These are phyloP conservation scores for Breynia disticha DNA, from an alignment of 441 rosid species.

Conservation along the genomic window DNA sequence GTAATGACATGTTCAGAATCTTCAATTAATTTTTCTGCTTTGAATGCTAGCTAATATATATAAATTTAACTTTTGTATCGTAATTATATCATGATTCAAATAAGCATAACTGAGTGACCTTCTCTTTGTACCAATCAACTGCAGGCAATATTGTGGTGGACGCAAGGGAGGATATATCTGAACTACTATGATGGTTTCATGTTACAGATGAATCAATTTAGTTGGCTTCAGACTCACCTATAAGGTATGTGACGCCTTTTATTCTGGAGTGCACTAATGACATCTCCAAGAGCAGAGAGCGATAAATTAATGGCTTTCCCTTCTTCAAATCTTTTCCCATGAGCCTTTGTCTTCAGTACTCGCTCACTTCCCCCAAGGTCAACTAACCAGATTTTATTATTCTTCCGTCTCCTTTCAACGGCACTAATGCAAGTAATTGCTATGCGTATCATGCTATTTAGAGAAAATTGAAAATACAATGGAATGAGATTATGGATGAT, in stretches of 20 bases:
- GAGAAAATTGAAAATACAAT: constrained; percentile 1
- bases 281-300: constrained; percentile 78
- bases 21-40: no score
- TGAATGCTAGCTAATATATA: no score
- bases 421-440: constrained; percentile 45
- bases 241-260: constrained; percentile 63
- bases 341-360: constrained; percentile 71
- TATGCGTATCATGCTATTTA: constrained; percentile 60
- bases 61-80: no score
- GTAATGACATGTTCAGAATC: no score
- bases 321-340: constrained; percentile 80
- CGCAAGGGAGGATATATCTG: no score
- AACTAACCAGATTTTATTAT: constrained; percentile 65
- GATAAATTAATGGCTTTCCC: constrained; percentile 88
- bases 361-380: constrained; percentile 92
- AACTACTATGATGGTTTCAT: no score
- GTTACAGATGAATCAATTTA: no score
- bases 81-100: no score
- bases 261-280: constrained; percentile 62
- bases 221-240: constrained; percentile 28
- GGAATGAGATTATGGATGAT: no score
- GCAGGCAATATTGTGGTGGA: no score
- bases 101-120: no score
- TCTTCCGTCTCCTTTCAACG: constrained; percentile 53
- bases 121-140: no score